Evolutionary conservation across 208 protist genomes (phyloP).

Genomic region (Spongospora subterranea): DNA sequence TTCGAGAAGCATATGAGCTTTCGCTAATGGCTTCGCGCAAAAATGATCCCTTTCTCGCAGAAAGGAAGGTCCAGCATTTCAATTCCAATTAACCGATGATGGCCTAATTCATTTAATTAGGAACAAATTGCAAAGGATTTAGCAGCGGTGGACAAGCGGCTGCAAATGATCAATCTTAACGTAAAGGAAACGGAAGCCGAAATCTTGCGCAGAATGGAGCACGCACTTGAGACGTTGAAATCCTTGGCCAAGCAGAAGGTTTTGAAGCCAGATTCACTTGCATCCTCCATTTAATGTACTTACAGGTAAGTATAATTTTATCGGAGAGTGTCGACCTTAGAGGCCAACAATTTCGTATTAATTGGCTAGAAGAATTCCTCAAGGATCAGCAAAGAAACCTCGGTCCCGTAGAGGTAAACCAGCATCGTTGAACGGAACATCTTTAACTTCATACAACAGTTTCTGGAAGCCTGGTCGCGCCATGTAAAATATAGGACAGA

Average conservation of each 20-base stretch:
- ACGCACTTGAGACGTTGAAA: neutral
- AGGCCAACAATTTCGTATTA: neutral
- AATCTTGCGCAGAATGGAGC: neutral
- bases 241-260: neutral
- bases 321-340: constrained; percentile 16
- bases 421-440: neutral
- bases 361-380: constrained; percentile 43
- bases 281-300: neutral
- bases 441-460: neutral
- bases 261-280: neutral
- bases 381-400: neutral
- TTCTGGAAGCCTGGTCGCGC: constrained; percentile 51
- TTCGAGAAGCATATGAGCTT: constrained; percentile 25
- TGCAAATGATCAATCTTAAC: constrained; percentile 1
- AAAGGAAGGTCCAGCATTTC: neutral
- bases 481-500: constrained; percentile 17
- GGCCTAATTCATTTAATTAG: neutral
- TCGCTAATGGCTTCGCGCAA: constrained; percentile 27
- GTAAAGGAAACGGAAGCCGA: constrained; percentile 18
- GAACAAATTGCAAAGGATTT: neutral
- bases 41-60: constrained; percentile 13
- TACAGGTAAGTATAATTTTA: neutral
- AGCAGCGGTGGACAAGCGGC: neutral
- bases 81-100: neutral
- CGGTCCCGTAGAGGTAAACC: neutral